These are phyloP conservation scores for Agaricus sinodeliciosus DNA, from an alignment of 768 basidiomycete genomes.

Conservation along the genomic window DNA sequence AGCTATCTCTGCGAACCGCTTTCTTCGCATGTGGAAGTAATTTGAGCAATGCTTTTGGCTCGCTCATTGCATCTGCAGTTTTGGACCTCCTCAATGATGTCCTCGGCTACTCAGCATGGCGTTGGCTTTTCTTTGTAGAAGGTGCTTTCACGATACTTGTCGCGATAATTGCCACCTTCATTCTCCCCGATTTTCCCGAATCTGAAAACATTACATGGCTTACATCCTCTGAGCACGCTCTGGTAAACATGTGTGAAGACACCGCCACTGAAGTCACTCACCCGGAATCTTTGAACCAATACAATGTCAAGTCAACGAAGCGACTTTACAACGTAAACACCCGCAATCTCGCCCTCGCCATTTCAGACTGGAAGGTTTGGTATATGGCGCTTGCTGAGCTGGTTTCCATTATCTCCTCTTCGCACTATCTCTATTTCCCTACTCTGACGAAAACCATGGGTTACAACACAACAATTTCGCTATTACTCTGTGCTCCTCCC, in stretches of 20 bases:
- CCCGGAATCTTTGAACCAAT: neutral
- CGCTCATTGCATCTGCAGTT: constrained; percentile 71
- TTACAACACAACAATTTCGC: constrained; percentile 50
- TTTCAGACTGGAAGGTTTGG: constrained; percentile 74
- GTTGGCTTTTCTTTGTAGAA: constrained; percentile 72
- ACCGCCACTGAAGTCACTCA: neutral
- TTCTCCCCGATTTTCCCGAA: constrained; percentile 72
- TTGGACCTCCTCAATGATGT: constrained; percentile 65
- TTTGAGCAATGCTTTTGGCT: constrained; percentile 77
- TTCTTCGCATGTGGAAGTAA: constrained; percentile 66
- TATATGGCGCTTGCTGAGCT: constrained; percentile 33
- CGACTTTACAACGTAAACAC: neutral
- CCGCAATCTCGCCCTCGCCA: constrained; percentile 47
- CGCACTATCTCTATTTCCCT: constrained; percentile 73
- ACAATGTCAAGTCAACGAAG: constrained; percentile 9
- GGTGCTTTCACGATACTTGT: constrained; percentile 48
- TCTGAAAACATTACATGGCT: constrained; percentile 45
- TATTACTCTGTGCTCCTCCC: constrained; percentile 52
- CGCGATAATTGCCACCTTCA: constrained; percentile 46
- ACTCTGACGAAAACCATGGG: constrained; percentile 67
- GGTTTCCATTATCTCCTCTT: constrained; percentile 45
- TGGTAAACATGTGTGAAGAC: constrained; percentile 65
- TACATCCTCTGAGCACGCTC: constrained; percentile 43
- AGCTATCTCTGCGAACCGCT: constrained; percentile 65
- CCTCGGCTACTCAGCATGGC: constrained; percentile 66